These are phyloP conservation scores for Cucumis cinereus DNA, from an alignment of 306 rosid genomes.

Conservation along the genomic window DNA sequence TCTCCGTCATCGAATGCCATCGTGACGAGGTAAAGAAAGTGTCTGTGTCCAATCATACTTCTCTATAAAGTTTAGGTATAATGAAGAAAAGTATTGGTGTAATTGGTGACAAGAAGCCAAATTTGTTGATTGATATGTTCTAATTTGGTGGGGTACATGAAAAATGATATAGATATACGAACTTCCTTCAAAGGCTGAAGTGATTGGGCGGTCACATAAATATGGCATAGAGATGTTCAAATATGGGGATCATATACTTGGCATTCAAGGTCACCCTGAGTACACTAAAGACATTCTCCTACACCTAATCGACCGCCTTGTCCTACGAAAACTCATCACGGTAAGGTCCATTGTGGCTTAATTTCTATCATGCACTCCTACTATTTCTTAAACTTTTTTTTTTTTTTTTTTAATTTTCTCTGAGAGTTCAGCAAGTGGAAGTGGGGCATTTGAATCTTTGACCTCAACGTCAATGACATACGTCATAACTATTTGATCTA, in stretches of 20 bases:
- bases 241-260: slow-evolving; percentile 59
- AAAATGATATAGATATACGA: slow-evolving; percentile 37
- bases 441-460: too few relatives aligned
- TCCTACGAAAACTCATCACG: slow-evolving; percentile 24
- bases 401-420: too few relatives aligned
- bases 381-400: too few relatives aligned
- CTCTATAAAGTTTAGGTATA: too few relatives aligned
- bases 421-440: too few relatives aligned
- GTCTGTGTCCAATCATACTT: neutral
- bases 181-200: slow-evolving; percentile 61
- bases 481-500: neutral
- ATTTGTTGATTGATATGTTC: slow-evolving; percentile 53
- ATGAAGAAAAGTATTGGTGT: neutral
- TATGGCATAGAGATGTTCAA: slow-evolving; percentile 60
- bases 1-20: slow-evolving; percentile 63
- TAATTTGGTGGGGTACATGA: slow-evolving; percentile 17
- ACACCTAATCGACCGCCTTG: slow-evolving; percentile 55
- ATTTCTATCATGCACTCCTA: neutral
- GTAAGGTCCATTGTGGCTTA: slow-evolving; percentile 10
- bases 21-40: slow-evolving; percentile 47
- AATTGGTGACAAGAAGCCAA: neutral
- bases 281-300: slow-evolving; percentile 57
- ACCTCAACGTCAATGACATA: too few relatives aligned
- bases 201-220: slow-evolving; percentile 64
- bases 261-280: slow-evolving; percentile 97